Percentiles rank a stretch among this genome's conserved stretches.
Evolutionary conservation across 2,329 filamentous ascomycete species (phyloP).

Genomic region (Sclerotinia sclerotiorum): DNA sequence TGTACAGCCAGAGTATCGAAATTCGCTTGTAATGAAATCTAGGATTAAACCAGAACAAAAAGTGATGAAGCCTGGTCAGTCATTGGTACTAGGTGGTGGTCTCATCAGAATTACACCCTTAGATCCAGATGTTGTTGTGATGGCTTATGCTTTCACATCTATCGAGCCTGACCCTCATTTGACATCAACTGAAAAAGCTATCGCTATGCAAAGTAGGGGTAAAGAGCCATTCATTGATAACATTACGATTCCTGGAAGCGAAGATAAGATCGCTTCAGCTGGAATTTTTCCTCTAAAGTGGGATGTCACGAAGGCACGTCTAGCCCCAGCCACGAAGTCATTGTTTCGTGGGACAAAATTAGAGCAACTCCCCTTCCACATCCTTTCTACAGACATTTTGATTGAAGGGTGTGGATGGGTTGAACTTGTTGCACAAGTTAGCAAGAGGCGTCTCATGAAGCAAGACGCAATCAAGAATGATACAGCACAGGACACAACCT

Average conservation of each 20-base stretch:
- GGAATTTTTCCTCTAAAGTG: conserved; percentile 73
- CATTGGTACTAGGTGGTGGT: conserved; percentile 73
- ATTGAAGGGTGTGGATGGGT: conserved; percentile 94
- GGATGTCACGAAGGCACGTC: conserved; percentile 79
- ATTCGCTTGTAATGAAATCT: conserved; percentile 73
- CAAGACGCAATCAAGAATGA: background rate
- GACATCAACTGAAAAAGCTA: conserved; percentile 77
- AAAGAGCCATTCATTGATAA: conserved; percentile 60
- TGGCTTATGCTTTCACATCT: conserved; percentile 86
- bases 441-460: conserved; percentile 49
- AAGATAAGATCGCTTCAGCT: conserved; percentile 63
- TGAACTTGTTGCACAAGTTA: conserved; percentile 80
- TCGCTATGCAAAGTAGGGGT: conserved; percentile 66
- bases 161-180: conserved; percentile 64
- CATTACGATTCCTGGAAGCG: conserved; percentile 60
- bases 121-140: conserved; percentile 61
- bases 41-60: conserved; percentile 73
- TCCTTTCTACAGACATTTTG: conserved; percentile 79
- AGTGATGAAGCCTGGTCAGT: conserved; percentile 72
- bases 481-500: background rate
- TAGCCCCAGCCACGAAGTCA: conserved; percentile 68
- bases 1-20: conserved; percentile 64
- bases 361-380: conserved; percentile 72
- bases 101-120: conserved; percentile 83
- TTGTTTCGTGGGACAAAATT: conserved; percentile 63